These are phyloP conservation scores for Pulveroboletus frians DNA, from an alignment of 768 basidiomycete species.

Conservation along the genomic window DNA sequence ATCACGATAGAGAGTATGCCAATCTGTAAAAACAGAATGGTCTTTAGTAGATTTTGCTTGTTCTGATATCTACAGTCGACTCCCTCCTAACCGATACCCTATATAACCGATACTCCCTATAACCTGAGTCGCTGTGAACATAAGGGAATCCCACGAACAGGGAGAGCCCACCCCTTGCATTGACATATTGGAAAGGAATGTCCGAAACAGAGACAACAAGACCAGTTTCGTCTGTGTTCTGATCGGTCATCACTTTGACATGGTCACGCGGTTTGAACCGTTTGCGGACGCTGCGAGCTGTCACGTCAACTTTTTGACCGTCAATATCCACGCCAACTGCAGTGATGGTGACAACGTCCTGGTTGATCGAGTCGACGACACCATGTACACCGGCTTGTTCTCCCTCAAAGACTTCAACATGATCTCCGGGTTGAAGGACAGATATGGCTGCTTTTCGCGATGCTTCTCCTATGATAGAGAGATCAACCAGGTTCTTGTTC, in stretches of 20 bases:
- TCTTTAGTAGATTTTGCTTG: too few species aligned
- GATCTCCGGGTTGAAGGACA: conserved; percentile 95
- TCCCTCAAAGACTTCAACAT: conserved; percentile 95
- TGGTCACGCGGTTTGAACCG: conserved; percentile 96
- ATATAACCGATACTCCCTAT: too few species aligned
- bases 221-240: conserved; percentile 93
- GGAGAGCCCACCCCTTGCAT: conserved; percentile 76
- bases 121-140: conserved; percentile 7
- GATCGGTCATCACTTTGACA: conserved; percentile 95
- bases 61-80: too few species aligned
- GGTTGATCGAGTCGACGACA: conserved; percentile 81
- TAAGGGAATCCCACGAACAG: not conserved
- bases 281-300: conserved; percentile 87
- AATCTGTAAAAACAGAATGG: too few species aligned
- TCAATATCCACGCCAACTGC: conserved; percentile 80
- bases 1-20: too few species aligned
- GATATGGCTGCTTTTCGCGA: conserved; percentile 87
- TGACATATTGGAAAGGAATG: conserved; percentile 95
- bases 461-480: conserved; percentile 89
- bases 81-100: too few species aligned
- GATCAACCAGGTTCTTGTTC: conserved; percentile 68
- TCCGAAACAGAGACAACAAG: conserved; percentile 88
- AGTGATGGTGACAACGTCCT: conserved; percentile 82
- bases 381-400: conserved; percentile 93
- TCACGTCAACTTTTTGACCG: conserved; percentile 80